These are phyloP conservation scores for Salix brachista DNA, from an alignment of 345 rosid genomes.

Conservation along the genomic window DNA sequence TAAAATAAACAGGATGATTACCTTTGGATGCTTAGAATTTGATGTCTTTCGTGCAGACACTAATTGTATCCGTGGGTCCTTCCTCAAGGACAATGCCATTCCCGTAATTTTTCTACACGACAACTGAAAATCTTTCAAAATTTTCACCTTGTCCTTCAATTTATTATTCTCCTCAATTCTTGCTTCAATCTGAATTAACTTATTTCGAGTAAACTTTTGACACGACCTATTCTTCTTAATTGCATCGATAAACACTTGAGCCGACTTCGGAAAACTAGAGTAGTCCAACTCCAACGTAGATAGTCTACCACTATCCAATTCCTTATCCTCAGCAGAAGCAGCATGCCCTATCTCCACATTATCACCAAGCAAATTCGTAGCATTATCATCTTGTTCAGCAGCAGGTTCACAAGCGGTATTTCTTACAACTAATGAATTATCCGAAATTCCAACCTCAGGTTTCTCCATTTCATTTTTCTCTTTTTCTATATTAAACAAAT, in stretches of 20 bases:
- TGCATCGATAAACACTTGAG: constrained; percentile 60
- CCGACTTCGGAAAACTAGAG: constrained; percentile 67
- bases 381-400: constrained; percentile 26
- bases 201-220: constrained; percentile 65
- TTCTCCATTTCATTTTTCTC: constrained; percentile 9
- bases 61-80: constrained; percentile 71
- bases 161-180: constrained; percentile 79
- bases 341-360: constrained; percentile 27
- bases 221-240: constrained; percentile 75
- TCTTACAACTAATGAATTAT: constrained; percentile 30
- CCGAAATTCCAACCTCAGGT: constrained; percentile 30
- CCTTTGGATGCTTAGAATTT: constrained; percentile 51
- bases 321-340: constrained; percentile 24
- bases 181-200: constrained; percentile 65
- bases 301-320: constrained; percentile 26
- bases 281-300: constrained; percentile 25
- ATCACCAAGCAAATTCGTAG: constrained; percentile 19
- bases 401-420: constrained; percentile 31
- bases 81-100: constrained; percentile 56
- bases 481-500: not conserved
- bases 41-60: constrained; percentile 44
- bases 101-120: constrained; percentile 64
- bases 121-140: constrained; percentile 66
- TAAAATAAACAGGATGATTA: constrained; percentile 15
- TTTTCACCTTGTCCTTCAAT: constrained; percentile 62